Evolutionary conservation across 2,329 filamentous ascomycete genomes (phyloP).

Genomic region (Amylocarpus encephaloides): DNA sequence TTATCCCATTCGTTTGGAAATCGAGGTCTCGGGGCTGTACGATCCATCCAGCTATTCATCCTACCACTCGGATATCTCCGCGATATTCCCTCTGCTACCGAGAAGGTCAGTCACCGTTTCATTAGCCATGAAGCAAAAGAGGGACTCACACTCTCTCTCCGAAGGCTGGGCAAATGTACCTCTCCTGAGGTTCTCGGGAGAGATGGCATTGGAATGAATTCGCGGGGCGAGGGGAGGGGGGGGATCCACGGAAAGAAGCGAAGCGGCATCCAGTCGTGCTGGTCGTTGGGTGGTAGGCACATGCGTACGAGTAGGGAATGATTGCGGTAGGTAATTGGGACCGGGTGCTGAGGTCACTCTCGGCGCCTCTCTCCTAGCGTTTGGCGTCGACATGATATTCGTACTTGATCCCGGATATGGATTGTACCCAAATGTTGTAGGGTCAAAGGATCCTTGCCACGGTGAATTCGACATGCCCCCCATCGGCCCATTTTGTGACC

Average conservation of each 20-base stretch:
- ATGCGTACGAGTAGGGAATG: neutral
- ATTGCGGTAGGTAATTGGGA: neutral
- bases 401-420: neutral
- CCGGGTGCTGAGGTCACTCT: constrained; percentile 1
- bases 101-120: too few relatives aligned
- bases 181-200: too few relatives aligned
- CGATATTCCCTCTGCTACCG: too few relatives aligned
- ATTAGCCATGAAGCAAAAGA: too few relatives aligned
- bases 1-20: neutral
- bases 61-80: neutral
- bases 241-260: too few relatives aligned
- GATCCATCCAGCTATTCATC: neutral
- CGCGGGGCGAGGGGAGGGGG: too few relatives aligned
- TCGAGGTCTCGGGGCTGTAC: neutral
- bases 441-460: constrained; percentile 14
- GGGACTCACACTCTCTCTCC: too few relatives aligned
- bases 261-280: neutral
- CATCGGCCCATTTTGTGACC: constrained; percentile 7
- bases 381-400: neutral
- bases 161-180: too few relatives aligned
- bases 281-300: neutral
- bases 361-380: neutral
- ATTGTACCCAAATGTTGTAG: constrained; percentile 11
- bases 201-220: too few relatives aligned
- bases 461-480: constrained; percentile 8